These are phyloP conservation scores for Penicillium odoratum DNA, from an alignment of 495 filamentous ascomycete species.

Conservation along the genomic window DNA sequence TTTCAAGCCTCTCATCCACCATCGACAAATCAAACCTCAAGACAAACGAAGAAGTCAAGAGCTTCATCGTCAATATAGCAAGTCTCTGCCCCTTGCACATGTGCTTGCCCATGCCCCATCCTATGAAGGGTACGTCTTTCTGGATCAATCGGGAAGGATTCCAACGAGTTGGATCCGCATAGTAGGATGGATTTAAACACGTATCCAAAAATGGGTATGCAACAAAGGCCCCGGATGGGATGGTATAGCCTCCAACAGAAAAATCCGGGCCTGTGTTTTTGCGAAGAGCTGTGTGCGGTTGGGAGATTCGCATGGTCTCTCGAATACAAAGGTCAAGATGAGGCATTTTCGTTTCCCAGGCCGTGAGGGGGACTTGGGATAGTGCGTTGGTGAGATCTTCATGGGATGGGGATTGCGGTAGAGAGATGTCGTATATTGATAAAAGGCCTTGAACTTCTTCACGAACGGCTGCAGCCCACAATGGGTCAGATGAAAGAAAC, in stretches of 20 bases:
- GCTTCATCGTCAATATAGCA: slow-evolving; percentile 10
- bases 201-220: slow-evolving; percentile 12
- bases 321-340: slow-evolving; percentile 12
- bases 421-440: not conserved
- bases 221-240: slow-evolving; percentile 9
- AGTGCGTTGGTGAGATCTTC: slow-evolving; percentile 4
- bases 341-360: slow-evolving; percentile 12
- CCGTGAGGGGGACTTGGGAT: slow-evolving; percentile 7
- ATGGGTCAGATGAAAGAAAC: slow-evolving; percentile 6
- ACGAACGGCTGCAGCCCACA: slow-evolving; percentile 1
- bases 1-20: slow-evolving; percentile 3
- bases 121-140: slow-evolving; percentile 6
- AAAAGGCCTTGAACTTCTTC: slow-evolving; percentile 7
- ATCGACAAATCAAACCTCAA: slow-evolving; percentile 3
- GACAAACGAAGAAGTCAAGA: slow-evolving; percentile 4
- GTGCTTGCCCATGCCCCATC: slow-evolving; percentile 11
- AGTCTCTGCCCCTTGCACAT: slow-evolving; percentile 16
- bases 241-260: slow-evolving; percentile 1
- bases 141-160: slow-evolving; percentile 4
- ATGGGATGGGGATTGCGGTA: not conserved
- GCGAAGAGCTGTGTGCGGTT: slow-evolving; percentile 13
- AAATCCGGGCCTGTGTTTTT: slow-evolving; percentile 12
- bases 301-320: slow-evolving; percentile 10
- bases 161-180: slow-evolving; percentile 8
- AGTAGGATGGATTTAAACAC: slow-evolving; percentile 1